Conservation (phyloP, 306 rosid genomes). For the Clitoria ternatea region DNA sequence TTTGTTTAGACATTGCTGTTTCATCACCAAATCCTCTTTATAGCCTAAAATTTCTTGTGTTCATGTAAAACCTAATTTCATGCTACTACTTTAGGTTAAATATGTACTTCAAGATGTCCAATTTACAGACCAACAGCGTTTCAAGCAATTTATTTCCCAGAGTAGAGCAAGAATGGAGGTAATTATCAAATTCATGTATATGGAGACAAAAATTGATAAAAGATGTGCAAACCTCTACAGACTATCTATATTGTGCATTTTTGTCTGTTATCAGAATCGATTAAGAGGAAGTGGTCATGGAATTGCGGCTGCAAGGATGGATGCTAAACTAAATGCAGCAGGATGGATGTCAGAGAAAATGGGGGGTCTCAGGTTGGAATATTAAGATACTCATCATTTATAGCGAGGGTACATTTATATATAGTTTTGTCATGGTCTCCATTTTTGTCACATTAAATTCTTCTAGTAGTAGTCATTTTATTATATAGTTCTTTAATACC, state of each 20-base stretch:
- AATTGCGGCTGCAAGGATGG: slow-evolving; percentile 97
- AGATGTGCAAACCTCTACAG: background rate
- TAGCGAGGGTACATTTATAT: slow-evolving; percentile 2
- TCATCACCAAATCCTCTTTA: background rate
- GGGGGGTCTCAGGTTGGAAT: slow-evolving; percentile 93
- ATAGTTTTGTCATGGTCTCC: slow-evolving; percentile 5
- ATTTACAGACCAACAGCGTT: slow-evolving; percentile 92
- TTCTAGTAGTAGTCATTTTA: background rate
- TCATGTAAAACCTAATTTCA: slow-evolving; percentile 28
- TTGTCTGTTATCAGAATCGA: slow-evolving; percentile 62
- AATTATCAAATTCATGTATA: slow-evolving; percentile 13
- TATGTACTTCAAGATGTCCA: slow-evolving; percentile 90
- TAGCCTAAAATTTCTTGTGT: background rate
- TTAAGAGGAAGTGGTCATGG: slow-evolving; percentile 98
- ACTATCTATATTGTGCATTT: slow-evolving; percentile 6
- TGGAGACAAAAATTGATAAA: slow-evolving; percentile 5
- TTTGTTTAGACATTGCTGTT: slow-evolving; percentile 6
- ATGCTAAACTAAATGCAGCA: slow-evolving; percentile 81
- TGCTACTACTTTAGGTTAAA: slow-evolving; percentile 55
- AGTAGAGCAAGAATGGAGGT: slow-evolving; percentile 99
- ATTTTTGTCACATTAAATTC: slow-evolving; percentile 14
- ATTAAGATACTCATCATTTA: slow-evolving; percentile 15
- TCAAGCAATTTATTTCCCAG: slow-evolving; percentile 93
- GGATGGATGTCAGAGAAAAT: slow-evolving; percentile 96
- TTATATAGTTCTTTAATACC: background rate